Percentiles rank a stretch among this genome's conserved stretches.
phyloP scores from a whole-genome alignment of 805 yeast species.

The Tetrapisispora taiwanensis region DNA sequence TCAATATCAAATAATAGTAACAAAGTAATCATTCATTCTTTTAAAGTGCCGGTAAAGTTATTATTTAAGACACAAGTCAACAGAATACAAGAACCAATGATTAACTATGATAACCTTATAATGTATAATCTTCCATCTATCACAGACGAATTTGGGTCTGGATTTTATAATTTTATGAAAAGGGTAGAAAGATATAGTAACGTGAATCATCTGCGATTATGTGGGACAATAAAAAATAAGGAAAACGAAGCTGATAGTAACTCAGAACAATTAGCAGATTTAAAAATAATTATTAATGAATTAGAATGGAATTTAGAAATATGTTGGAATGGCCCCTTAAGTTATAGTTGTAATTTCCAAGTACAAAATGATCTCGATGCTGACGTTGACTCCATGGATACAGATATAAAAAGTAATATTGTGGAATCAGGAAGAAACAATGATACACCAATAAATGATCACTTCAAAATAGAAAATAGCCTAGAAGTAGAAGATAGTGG shows the following conservation, averaged over 20 bases:
- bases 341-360: conserved; percentile 1
- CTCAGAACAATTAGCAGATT: conserved; percentile 4
- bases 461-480: conserved; percentile 1
- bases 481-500: conserved; percentile 18
- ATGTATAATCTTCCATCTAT: conserved; percentile 36
- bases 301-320: conserved; percentile 27
- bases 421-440: not conserved
- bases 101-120: conserved; percentile 44
- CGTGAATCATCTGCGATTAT: conserved; percentile 40
- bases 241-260: conserved; percentile 3
- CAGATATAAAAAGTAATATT: not conserved
- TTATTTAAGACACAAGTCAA: conserved; percentile 45
- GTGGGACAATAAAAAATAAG: conserved; percentile 27
- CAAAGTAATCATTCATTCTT: conserved; percentile 47
- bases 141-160: conserved; percentile 27
- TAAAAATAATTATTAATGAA: conserved; percentile 24
- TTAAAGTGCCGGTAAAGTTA: conserved; percentile 61
- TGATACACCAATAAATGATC: not conserved
- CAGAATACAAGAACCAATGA: conserved; percentile 51
- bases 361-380: not conserved
- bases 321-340: conserved; percentile 29
- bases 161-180: conserved; percentile 44
- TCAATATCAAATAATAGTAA: conserved; percentile 5
- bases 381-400: not conserved
- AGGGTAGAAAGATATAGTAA: conserved; percentile 58